A percentile compares a stretch with the other conserved stretches of the same genome.
These are phyloP conservation scores for Hypoxylon sp. DNA, from an alignment of 2,329 filamentous ascomycete species.

Conservation along the genomic window DNA sequence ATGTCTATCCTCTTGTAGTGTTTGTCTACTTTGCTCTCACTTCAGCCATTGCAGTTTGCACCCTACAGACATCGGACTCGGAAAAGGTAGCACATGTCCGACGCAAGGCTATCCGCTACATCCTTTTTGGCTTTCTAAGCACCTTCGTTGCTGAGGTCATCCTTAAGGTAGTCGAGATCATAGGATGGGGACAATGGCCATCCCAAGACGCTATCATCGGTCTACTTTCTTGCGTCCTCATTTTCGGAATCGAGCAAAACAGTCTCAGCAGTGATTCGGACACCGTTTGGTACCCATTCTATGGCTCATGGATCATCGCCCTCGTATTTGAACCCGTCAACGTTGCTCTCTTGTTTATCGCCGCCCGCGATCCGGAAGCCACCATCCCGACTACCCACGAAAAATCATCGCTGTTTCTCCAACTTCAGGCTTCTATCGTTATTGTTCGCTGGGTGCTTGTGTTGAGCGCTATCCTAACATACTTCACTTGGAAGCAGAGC, in stretches of 20 bases:
- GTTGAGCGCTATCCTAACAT: slow-evolving; percentile 39
- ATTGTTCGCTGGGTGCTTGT: slow-evolving; percentile 48
- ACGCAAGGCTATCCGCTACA: slow-evolving; percentile 54
- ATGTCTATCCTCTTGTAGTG: slow-evolving; percentile 64
- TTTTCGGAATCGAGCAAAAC: slow-evolving; percentile 69
- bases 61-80: slow-evolving; percentile 57
- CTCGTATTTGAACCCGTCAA: slow-evolving; percentile 63
- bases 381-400: slow-evolving; percentile 16
- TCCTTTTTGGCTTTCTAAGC: slow-evolving; percentile 54
- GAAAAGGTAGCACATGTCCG: slow-evolving; percentile 50
- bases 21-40: slow-evolving; percentile 66
- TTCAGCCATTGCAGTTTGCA: slow-evolving; percentile 60
- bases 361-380: slow-evolving; percentile 27
- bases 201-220: slow-evolving; percentile 62
- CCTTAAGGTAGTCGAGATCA: slow-evolving; percentile 50
- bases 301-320: slow-evolving; percentile 68
- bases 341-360: slow-evolving; percentile 49
- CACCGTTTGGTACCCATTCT: slow-evolving; percentile 69
- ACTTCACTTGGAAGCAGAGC: slow-evolving; percentile 40
- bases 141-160: slow-evolving; percentile 60
- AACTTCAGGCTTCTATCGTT: slow-evolving; percentile 45
- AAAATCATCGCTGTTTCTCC: slow-evolving; percentile 35
- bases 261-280: slow-evolving; percentile 60
- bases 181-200: slow-evolving; percentile 50
- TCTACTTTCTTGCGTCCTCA: slow-evolving; percentile 67